phyloP scores from a whole-genome alignment of 306 rosid species.

The Astragalus glycyphyllos region DNA sequence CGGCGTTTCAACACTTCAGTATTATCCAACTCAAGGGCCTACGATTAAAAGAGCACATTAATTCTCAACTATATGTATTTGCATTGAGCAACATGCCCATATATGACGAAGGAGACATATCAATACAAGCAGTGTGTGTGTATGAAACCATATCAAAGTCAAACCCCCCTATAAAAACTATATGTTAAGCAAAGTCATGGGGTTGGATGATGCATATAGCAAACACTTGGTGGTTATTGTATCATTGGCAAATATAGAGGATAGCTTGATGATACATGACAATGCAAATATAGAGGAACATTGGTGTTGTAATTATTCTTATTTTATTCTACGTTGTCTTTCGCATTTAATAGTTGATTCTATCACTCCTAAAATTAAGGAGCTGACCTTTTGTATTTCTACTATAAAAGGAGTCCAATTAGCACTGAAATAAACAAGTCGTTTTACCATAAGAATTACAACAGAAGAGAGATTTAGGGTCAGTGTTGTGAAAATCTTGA shows the following conservation, averaged over 20 bases:
- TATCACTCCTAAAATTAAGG: too few relatives aligned
- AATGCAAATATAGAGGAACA: neutral
- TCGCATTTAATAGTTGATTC: too few relatives aligned
- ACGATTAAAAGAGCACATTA: constrained; percentile 4
- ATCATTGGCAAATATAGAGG: neutral
- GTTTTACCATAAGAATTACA: too few relatives aligned
- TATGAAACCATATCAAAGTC: constrained; percentile 21
- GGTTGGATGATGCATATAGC: neutral
- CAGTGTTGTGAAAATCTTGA: too few relatives aligned
- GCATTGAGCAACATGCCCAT: constrained; percentile 1
- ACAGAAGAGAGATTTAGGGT: too few relatives aligned
- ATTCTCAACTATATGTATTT: constrained; percentile 11
- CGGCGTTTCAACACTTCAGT: constrained; percentile 36
- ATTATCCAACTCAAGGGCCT: constrained; percentile 49
- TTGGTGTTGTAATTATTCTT: too few relatives aligned
- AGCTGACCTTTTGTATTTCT: too few relatives aligned
- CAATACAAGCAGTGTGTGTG: neutral
- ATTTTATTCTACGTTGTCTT: too few relatives aligned
- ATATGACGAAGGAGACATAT: constrained; percentile 7
- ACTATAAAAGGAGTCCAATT: too few relatives aligned
- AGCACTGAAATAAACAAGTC: too few relatives aligned
- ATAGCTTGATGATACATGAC: constrained; percentile 4
- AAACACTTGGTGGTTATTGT: constrained; percentile 2
- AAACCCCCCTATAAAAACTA: constrained; percentile 5
- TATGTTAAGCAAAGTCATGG: constrained; percentile 11